Conservation (phyloP, 73 alveolate species). For the Paramecium biaurelia region DNA sequence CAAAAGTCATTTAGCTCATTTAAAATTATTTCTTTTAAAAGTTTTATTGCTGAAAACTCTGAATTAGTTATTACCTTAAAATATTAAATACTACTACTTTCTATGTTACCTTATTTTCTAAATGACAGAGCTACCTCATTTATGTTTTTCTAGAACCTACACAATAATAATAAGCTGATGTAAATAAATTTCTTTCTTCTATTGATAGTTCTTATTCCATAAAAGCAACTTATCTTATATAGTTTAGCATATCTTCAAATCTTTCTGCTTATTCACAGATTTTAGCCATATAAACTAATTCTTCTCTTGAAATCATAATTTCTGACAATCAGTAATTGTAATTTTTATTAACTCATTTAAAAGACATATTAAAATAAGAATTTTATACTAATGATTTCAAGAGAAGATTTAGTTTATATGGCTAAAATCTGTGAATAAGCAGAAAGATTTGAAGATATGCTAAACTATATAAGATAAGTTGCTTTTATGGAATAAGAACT, state of each 20-base stretch:
- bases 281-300: slow-evolving; percentile 65
- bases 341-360: too few relatives aligned
- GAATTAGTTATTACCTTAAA: too few relatives aligned
- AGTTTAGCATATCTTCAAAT: slow-evolving; percentile 75
- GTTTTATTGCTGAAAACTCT: not conserved
- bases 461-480: slow-evolving; percentile 64
- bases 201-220: slow-evolving; percentile 68
- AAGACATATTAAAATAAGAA: too few relatives aligned
- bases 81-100: not conserved
- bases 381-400: not conserved
- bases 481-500: slow-evolving; percentile 67
- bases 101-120: not conserved
- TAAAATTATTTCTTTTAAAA: too few relatives aligned
- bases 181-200: slow-evolving; percentile 79
- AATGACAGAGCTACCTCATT: not conserved
- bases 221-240: slow-evolving; percentile 62
- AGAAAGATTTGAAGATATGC: slow-evolving; percentile 77
- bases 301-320: slow-evolving; percentile 50
- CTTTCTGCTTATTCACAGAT: slow-evolving; percentile 74
- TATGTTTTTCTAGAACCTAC: not conserved
- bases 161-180: not conserved
- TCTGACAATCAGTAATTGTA: too few relatives aligned
- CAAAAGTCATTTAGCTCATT: not conserved
- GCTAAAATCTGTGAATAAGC: slow-evolving; percentile 73
- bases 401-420: slow-evolving; percentile 67